Evolutionary conservation across 345 rosid species (phyloP).

Genomic region (Heritiera littoralis): DNA sequence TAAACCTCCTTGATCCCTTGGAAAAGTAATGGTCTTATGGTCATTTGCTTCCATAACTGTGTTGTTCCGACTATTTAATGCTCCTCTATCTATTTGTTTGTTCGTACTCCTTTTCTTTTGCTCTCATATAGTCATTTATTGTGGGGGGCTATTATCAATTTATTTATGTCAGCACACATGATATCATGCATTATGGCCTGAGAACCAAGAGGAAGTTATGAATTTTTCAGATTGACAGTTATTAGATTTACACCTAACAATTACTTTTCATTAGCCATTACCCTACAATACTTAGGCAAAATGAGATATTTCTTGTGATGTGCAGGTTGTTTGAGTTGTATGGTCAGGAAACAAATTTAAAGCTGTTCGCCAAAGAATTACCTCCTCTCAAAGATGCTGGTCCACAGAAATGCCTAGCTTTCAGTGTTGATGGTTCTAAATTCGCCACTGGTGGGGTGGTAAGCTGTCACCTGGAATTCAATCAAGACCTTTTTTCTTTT

Average conservation of each 20-base stretch:
- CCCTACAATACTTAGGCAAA: not conserved
- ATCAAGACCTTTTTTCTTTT: not conserved
- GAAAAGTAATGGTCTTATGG: not conserved
- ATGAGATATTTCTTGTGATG: slow-evolving; percentile 19
- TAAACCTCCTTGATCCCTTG: not conserved
- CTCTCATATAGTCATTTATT: not conserved
- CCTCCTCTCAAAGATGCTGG: slow-evolving; percentile 67
- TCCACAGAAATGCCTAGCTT: slow-evolving; percentile 75
- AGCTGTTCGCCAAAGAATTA: slow-evolving; percentile 56
- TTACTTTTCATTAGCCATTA: not conserved
- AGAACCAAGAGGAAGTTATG: not conserved
- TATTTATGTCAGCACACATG: not conserved
- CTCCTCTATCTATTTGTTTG: not conserved
- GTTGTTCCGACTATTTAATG: not conserved
- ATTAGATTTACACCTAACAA: not conserved
- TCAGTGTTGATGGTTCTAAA: slow-evolving; percentile 89
- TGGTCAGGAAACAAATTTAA: slow-evolving; percentile 45
- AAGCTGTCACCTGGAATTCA: slow-evolving; percentile 31
- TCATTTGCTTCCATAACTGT: not conserved
- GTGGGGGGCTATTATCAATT: not conserved
- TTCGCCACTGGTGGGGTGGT: slow-evolving; percentile 90
- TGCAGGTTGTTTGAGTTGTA: slow-evolving; percentile 77
- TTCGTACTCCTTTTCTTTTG: not conserved
- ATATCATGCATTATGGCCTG: not conserved
- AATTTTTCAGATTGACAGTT: not conserved